These are phyloP conservation scores for Macrophomina pseudophaseolina DNA, from an alignment of 2,329 filamentous ascomycete genomes.

Conservation along the genomic window DNA sequence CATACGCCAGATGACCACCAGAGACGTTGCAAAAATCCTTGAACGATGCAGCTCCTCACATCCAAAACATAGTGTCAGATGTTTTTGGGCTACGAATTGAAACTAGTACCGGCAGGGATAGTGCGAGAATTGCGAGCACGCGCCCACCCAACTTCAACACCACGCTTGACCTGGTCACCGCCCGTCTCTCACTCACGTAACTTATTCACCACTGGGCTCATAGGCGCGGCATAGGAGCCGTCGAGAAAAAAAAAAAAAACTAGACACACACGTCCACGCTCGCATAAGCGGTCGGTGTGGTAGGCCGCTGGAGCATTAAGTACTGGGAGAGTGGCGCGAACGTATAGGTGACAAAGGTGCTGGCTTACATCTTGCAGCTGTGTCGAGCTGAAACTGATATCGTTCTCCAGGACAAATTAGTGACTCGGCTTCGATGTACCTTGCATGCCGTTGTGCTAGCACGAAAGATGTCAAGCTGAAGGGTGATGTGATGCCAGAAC, in stretches of 20 bases:
- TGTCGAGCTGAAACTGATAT: slow-evolving; percentile 30
- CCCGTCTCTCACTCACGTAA: no score
- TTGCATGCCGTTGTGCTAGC: slow-evolving; percentile 36
- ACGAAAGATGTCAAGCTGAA: slow-evolving; percentile 43
- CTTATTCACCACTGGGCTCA: no score
- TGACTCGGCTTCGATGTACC: slow-evolving; percentile 41
- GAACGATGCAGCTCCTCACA: slow-evolving; percentile 9
- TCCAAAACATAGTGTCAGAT: slow-evolving; percentile 37
- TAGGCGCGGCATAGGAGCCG: no score
- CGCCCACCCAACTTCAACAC: background rate
- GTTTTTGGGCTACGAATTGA: slow-evolving; percentile 34
- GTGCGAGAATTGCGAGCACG: background rate
- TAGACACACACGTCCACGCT: no score
- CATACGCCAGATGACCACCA: background rate
- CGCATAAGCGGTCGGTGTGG: no score
- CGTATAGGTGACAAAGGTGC: background rate
- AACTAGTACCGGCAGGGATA: background rate
- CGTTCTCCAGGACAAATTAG: slow-evolving; percentile 38
- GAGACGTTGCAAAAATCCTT: background rate
- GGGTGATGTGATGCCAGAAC: slow-evolving; percentile 33
- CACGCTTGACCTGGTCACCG: background rate
- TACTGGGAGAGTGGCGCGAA: no score
- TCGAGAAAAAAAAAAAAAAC: no score
- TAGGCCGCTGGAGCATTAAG: no score
- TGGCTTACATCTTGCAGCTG: slow-evolving; percentile 33